Evolutionary conservation across 306 rosid genomes (phyloP).

Genomic region (Sesbania bispinosa): DNA sequence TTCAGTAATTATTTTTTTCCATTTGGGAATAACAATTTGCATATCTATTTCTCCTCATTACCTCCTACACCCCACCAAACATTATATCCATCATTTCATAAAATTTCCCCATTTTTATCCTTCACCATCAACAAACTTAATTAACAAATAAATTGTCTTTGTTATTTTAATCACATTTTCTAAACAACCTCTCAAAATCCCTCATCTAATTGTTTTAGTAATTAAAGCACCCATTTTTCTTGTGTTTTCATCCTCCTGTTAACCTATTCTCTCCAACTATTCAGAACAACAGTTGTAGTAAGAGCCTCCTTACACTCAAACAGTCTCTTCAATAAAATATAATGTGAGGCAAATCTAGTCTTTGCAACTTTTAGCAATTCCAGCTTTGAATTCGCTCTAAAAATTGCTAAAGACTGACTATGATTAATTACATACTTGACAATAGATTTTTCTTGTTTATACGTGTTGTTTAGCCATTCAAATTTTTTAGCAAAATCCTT

Average conservation of each 20-base stretch:
- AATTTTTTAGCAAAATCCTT: background rate
- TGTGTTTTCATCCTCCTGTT: background rate
- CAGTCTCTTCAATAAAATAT: background rate
- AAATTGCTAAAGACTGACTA: background rate
- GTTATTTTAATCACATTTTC: background rate
- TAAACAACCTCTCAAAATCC: background rate
- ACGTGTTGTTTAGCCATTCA: background rate
- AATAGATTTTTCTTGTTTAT: background rate
- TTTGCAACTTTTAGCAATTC: no score
- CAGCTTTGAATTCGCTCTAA: background rate
- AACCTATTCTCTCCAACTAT: no score
- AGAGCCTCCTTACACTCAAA: background rate
- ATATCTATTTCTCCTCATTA: background rate
- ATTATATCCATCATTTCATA: background rate
- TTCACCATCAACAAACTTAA: slow-evolving; percentile 1
- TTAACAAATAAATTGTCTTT: background rate
- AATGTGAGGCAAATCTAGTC: background rate
- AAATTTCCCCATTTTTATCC: background rate
- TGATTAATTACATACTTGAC: background rate
- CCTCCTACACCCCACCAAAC: background rate
- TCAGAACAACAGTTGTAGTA: background rate
- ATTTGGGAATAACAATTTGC: background rate
- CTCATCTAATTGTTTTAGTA: background rate
- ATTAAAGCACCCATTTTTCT: background rate
- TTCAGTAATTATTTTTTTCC: background rate